phyloP scores from a whole-genome alignment of 2,329 filamentous ascomycete species.

The Diaporthe australafricana region DNA sequence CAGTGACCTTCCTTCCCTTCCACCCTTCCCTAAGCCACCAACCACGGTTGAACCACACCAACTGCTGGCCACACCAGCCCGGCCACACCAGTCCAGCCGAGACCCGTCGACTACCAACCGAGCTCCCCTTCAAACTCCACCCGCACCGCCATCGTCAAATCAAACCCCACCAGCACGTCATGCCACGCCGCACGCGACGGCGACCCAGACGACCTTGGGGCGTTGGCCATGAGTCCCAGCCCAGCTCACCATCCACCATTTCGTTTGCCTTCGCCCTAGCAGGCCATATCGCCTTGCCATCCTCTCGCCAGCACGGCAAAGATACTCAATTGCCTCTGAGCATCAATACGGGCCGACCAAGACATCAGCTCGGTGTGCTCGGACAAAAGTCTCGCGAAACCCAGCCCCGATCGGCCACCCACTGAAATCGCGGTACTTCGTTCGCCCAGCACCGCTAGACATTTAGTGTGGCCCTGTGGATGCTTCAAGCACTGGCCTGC shows the following conservation, averaged over 20 bases:
- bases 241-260: neutral
- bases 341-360: neutral
- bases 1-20: neutral
- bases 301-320: neutral
- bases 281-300: neutral
- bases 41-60: neutral
- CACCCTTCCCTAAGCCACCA: no score
- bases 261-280: no score
- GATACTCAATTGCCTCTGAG: neutral
- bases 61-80: neutral
- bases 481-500: no score
- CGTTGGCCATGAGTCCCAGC: slow-evolving; percentile 10
- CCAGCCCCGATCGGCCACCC: no score
- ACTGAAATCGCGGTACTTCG: no score
- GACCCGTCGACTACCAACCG: neutral
- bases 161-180: slow-evolving; percentile 26
- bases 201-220: slow-evolving; percentile 12
- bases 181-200: slow-evolving; percentile 1
- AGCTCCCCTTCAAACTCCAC: neutral
- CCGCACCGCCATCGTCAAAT: slow-evolving; percentile 8
- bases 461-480: no score
- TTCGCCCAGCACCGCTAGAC: no score
- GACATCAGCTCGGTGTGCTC: slow-evolving; percentile 5
- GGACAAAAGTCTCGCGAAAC: neutral
- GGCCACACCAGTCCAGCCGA: neutral